Percentiles rank a stretch among this genome's conserved stretches.
Evolutionary conservation across 2,329 filamentous ascomycete species (phyloP).

Genomic region (Talaromyces sp.): DNA sequence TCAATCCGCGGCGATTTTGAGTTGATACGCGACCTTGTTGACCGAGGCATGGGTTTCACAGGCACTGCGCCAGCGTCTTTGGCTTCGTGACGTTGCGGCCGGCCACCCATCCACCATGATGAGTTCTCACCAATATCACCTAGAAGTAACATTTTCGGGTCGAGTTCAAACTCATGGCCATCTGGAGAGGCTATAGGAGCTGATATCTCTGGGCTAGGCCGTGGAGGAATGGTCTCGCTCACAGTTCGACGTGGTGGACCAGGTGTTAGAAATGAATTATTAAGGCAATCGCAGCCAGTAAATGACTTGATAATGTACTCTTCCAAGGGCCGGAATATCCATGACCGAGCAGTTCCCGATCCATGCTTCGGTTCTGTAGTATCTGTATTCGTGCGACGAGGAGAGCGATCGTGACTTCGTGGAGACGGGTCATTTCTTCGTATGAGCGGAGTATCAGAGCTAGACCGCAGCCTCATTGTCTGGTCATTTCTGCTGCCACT

Average conservation of each 20-base stretch:
- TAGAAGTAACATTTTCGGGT: slow-evolving; percentile 67
- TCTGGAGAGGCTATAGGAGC: slow-evolving; percentile 21
- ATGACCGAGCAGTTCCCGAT: slow-evolving; percentile 28
- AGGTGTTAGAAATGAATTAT: slow-evolving; percentile 63
- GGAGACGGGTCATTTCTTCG: slow-evolving; percentile 17
- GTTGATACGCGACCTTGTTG: slow-evolving; percentile 41
- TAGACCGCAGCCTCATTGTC: slow-evolving; percentile 19
- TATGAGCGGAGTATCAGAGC: slow-evolving; percentile 22
- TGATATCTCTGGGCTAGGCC: slow-evolving; percentile 24
- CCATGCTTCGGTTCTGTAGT: slow-evolving; percentile 30
- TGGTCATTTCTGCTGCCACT: slow-evolving; percentile 14
- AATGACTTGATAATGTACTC: slow-evolving; percentile 69
- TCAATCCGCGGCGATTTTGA: slow-evolving; percentile 64
- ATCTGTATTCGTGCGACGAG: slow-evolving; percentile 10
- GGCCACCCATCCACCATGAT: slow-evolving; percentile 69
- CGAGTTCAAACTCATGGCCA: slow-evolving; percentile 55
- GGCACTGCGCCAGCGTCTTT: slow-evolving; percentile 18
- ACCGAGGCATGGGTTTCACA: slow-evolving; percentile 26
- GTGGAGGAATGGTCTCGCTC: slow-evolving; percentile 39
- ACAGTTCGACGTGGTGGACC: slow-evolving; percentile 38
- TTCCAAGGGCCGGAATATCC: slow-evolving; percentile 69
- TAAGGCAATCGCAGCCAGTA: slow-evolving; percentile 64
- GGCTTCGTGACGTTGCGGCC: slow-evolving; percentile 31
- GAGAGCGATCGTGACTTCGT: slow-evolving; percentile 15
- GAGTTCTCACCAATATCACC: slow-evolving; percentile 77